Conservation (phyloP, 176 grass and related monocot species). For the Cocos nucifera region DNA sequence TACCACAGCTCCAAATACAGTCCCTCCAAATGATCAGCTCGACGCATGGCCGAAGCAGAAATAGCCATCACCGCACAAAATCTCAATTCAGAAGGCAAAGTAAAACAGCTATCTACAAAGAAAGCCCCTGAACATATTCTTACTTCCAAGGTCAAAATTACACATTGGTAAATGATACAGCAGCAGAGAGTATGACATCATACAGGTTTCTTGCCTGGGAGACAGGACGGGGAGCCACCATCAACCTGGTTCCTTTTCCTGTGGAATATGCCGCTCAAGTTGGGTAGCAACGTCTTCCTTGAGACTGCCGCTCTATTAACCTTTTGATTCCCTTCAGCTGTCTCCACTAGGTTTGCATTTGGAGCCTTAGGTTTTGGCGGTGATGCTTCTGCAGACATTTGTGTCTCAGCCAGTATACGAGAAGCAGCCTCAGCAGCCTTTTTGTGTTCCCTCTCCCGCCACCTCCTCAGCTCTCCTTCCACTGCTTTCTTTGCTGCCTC, state of each 20-base stretch:
- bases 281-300: conserved; percentile 64
- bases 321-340: conserved; percentile 44
- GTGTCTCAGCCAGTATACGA: conserved; percentile 36
- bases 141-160: too few relatives aligned
- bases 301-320: conserved; percentile 12
- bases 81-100: too few relatives aligned
- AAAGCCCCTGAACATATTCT: too few relatives aligned
- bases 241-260: conserved; percentile 58
- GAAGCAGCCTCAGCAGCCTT: conserved; percentile 44
- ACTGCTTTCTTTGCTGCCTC: conserved; percentile 89
- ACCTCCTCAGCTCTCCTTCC: conserved; percentile 81
- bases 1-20: too few relatives aligned
- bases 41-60: too few relatives aligned
- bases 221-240: conserved; percentile 41
- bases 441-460: conserved; percentile 80
- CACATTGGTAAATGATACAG: too few relatives aligned
- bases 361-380: conserved; percentile 22
- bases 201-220: conserved; percentile 46
- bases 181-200: conserved; percentile 19
- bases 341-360: conserved; percentile 32
- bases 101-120: too few relatives aligned
- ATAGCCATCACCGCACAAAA: too few relatives aligned
- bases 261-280: conserved; percentile 60
- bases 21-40: too few relatives aligned
- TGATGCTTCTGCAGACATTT: conserved; percentile 22